These are phyloP conservation scores for Kluyveromyces sp. DNA, from an alignment of 1,139 yeast species.

Conservation along the genomic window DNA sequence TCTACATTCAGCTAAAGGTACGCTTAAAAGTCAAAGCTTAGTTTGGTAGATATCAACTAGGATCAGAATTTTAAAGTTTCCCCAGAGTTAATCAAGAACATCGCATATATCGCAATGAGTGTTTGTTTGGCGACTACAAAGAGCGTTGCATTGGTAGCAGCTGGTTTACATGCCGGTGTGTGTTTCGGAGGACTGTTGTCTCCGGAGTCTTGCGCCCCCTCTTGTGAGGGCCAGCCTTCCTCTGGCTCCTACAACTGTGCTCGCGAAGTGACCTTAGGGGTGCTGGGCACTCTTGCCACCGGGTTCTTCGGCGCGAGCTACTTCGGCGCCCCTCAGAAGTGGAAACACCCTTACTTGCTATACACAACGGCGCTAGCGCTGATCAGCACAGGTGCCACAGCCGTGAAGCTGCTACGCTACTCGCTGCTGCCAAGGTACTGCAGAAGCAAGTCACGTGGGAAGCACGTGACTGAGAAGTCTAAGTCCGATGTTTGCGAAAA, in stretches of 20 bases:
- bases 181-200: conserved; percentile 3
- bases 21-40: too few relatives aligned
- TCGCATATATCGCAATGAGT: conserved; percentile 6
- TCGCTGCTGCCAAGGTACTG: not conserved
- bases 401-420: conserved; percentile 6
- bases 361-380: conserved; percentile 8
- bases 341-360: conserved; percentile 14
- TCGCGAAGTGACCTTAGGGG: conserved; percentile 8
- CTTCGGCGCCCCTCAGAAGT: conserved; percentile 12
- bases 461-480: not conserved
- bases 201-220: not conserved
- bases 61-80: too few relatives aligned
- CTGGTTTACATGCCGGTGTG: conserved; percentile 12
- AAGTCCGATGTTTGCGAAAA: not conserved
- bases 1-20: too few relatives aligned
- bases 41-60: too few relatives aligned
- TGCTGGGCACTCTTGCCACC: conserved; percentile 10
- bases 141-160: conserved; percentile 12
- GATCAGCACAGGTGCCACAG: not conserved
- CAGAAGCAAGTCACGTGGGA: not conserved
- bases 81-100: too few relatives aligned
- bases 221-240: too few relatives aligned
- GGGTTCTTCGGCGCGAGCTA: conserved; percentile 12
- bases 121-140: conserved; percentile 14
- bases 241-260: too few relatives aligned